phyloP scores from a whole-genome alignment of 2,329 filamentous ascomycete species.

The Fusarium verticillioides region DNA sequence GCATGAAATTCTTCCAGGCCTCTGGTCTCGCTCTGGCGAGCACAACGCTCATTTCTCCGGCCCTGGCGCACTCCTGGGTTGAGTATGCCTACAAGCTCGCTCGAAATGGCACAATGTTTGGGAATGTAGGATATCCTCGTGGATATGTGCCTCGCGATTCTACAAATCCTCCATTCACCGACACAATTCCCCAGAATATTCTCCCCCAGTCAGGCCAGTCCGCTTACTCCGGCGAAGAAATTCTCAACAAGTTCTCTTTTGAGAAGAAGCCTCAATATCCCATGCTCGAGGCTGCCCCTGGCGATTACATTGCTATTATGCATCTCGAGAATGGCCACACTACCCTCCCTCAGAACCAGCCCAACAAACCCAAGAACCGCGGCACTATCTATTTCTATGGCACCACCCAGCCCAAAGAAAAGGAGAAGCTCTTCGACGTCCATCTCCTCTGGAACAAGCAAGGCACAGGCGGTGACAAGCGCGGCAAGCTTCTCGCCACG shows the following conservation, averaged over 20 bases:
- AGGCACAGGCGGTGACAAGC: constrained; percentile 82
- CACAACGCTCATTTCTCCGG: constrained; percentile 49
- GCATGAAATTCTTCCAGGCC: constrained; percentile 38
- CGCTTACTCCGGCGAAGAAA: constrained; percentile 68
- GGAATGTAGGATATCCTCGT: constrained; percentile 78
- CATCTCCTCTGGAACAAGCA: constrained; percentile 81
- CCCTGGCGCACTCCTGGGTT: constrained; percentile 80
- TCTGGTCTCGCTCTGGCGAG: constrained; percentile 38
- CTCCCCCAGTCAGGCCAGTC: constrained; percentile 72
- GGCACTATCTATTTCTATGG: constrained; percentile 82
- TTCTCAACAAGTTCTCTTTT: constrained; percentile 56
- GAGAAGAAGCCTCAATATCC: constrained; percentile 63
- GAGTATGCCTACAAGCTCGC: constrained; percentile 79
- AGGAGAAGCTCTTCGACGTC: constrained; percentile 69
- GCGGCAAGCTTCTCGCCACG: constrained; percentile 79
- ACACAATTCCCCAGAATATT: constrained; percentile 70
- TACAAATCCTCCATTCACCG: constrained; percentile 62
- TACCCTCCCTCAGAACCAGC: constrained; percentile 65
- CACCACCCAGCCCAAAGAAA: constrained; percentile 66
- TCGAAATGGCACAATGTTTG: constrained; percentile 77
- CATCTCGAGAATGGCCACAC: constrained; percentile 84
- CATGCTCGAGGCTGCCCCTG: constrained; percentile 68
- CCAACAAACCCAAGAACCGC: constrained; percentile 71
- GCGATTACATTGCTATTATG: constrained; percentile 72
- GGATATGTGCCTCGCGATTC: constrained; percentile 70